Percentiles rank a stretch among this genome's conserved stretches.
Evolutionary conservation across 345 rosid species (phyloP).

Genomic region (Citrus inodora): DNA sequence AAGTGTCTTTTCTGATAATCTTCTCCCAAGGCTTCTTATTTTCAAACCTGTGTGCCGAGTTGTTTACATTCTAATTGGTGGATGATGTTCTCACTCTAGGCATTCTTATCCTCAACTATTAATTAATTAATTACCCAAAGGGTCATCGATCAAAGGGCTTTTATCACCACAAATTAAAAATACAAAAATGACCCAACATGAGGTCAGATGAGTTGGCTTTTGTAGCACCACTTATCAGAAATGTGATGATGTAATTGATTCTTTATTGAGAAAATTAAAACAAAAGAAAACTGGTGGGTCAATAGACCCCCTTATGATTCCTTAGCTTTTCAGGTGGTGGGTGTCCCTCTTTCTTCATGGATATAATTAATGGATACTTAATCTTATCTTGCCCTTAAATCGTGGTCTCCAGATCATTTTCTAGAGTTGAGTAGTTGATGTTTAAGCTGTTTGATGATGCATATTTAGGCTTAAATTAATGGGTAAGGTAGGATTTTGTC

Average conservation of each 20-base stretch:
- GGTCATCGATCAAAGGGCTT: neutral
- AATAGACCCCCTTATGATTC: slow-evolving; percentile 14
- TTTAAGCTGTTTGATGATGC: slow-evolving; percentile 23
- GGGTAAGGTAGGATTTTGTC: slow-evolving; percentile 13
- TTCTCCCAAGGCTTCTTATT: neutral
- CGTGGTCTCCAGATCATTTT: slow-evolving; percentile 11
- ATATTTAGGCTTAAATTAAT: slow-evolving; percentile 21
- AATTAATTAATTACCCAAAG: neutral
- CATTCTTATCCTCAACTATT: slow-evolving; percentile 28
- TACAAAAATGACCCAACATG: neutral
- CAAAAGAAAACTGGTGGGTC: slow-evolving; percentile 4
- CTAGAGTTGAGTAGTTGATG: slow-evolving; percentile 25
- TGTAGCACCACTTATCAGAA: slow-evolving; percentile 13
- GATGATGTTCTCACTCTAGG: neutral
- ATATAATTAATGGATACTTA: neutral
- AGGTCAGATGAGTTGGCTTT: slow-evolving; percentile 23
- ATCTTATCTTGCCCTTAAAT: slow-evolving; percentile 30
- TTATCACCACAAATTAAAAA: neutral
- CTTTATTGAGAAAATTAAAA: neutral
- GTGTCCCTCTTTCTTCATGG: slow-evolving; percentile 4
- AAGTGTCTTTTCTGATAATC: neutral
- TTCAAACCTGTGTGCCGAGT: neutral
- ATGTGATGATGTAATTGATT: slow-evolving; percentile 1
- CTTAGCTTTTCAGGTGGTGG: neutral
- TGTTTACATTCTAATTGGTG: too few relatives aligned